phyloP scores from a whole-genome alignment of 441 rosid genomes.

The Euphorbia schlechtendalii region DNA sequence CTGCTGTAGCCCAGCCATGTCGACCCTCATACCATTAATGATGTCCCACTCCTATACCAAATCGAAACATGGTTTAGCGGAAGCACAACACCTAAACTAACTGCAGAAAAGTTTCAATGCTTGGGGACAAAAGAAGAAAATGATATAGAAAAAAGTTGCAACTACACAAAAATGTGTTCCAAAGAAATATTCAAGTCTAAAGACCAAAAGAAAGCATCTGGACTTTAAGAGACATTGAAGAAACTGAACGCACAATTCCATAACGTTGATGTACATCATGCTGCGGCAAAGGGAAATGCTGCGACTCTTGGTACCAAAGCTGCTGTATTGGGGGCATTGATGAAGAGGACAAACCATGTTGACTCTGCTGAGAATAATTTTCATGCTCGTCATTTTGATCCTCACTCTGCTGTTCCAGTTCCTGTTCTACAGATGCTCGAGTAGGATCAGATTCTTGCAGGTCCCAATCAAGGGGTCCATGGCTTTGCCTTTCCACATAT shows the following conservation, averaged over 20 bases:
- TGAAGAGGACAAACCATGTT: constrained; percentile 42
- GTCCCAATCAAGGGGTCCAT: constrained; percentile 56
- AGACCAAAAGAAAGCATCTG: background rate
- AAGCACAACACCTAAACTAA: background rate
- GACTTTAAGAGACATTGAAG: constrained; percentile 3
- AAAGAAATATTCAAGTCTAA: background rate
- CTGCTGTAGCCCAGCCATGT: constrained; percentile 88
- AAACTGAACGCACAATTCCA: constrained; percentile 52
- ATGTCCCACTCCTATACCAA: constrained; percentile 74
- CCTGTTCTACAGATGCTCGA: constrained; percentile 37
- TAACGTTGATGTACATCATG: constrained; percentile 56
- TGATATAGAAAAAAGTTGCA: background rate
- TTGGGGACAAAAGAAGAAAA: background rate
- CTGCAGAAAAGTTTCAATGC: background rate
- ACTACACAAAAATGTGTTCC: background rate
- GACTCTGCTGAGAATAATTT: constrained; percentile 33
- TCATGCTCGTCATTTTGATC: constrained; percentile 43
- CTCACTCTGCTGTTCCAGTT: constrained; percentile 45
- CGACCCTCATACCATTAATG: constrained; percentile 71
- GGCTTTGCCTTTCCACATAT: constrained; percentile 81
- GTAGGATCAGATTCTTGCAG: constrained; percentile 44
- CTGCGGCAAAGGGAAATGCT: constrained; percentile 50
- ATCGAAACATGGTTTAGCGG: constrained; percentile 15
- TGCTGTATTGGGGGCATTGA: constrained; percentile 42
- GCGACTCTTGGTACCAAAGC: constrained; percentile 58